Evolutionary conservation across 441 rosid species (phyloP).

Genomic region (Brassica hybrid): DNA sequence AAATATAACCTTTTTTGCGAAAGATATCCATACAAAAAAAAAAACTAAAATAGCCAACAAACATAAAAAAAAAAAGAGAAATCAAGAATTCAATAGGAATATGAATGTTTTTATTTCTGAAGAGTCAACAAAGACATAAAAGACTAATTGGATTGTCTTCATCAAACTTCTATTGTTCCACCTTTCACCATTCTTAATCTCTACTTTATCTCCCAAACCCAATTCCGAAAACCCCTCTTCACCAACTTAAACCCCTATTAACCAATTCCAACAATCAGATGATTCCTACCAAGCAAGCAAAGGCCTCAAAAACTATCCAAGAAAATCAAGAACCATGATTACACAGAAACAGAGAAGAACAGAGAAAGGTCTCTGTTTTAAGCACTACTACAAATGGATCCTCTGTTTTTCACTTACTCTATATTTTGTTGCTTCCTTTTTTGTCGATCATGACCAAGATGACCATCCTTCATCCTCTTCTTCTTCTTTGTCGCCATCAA

Average conservation of each 20-base stretch:
- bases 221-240: slow-evolving; percentile 59
- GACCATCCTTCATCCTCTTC: slow-evolving; percentile 41
- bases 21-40: background rate
- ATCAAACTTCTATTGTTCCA: slow-evolving; percentile 35
- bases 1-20: background rate
- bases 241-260: slow-evolving; percentile 43
- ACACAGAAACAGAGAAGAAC: slow-evolving; percentile 49
- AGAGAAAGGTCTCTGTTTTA: slow-evolving; percentile 58
- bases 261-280: slow-evolving; percentile 20
- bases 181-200: slow-evolving; percentile 51
- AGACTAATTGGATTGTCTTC: slow-evolving; percentile 4
- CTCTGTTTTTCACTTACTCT: slow-evolving; percentile 77
- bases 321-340: slow-evolving; percentile 57
- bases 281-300: slow-evolving; percentile 12
- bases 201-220: slow-evolving; percentile 52
- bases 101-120: background rate
- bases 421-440: slow-evolving; percentile 75
- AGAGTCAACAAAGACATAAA: slow-evolving; percentile 1
- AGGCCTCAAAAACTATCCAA: slow-evolving; percentile 50
- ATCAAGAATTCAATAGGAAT: slow-evolving; percentile 3
- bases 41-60: background rate
- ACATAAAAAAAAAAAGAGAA: background rate
- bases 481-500: slow-evolving; percentile 36
- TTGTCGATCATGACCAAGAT: slow-evolving; percentile 57
- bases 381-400: slow-evolving; percentile 79